A percentile compares a stretch with the other conserved stretches of the same genome.
Evolutionary conservation across 306 rosid genomes (phyloP).

Genomic region (Alnus glutinosa): DNA sequence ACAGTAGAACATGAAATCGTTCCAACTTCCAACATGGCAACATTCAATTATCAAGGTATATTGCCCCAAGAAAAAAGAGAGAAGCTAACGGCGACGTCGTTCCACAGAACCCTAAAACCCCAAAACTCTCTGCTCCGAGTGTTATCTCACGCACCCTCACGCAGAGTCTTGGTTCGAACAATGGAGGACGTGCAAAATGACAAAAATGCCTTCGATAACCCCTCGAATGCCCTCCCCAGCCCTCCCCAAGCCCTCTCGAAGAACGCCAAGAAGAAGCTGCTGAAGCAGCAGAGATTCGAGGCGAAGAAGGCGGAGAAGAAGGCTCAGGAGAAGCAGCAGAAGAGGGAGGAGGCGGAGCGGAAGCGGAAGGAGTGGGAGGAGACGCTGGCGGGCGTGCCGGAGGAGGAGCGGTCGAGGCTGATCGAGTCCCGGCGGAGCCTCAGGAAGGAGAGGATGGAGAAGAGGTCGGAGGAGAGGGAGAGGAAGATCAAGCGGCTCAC

Average conservation of each 20-base stretch:
- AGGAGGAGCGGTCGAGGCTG: slow-evolving; percentile 68
- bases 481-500: slow-evolving; percentile 56
- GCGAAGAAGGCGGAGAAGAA: slow-evolving; percentile 87
- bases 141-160: background rate
- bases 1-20: too few relatives aligned
- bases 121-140: too few relatives aligned
- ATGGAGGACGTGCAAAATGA: slow-evolving; percentile 35
- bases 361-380: slow-evolving; percentile 91
- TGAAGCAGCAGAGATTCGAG: slow-evolving; percentile 68
- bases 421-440: slow-evolving; percentile 61
- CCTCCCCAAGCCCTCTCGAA: slow-evolving; percentile 46
- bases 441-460: slow-evolving; percentile 83
- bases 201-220: slow-evolving; percentile 7
- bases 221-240: background rate
- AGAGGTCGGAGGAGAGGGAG: slow-evolving; percentile 58
- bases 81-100: background rate
- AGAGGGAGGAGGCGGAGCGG: slow-evolving; percentile 55
- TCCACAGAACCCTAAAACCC: background rate
- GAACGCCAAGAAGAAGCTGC: slow-evolving; percentile 72
- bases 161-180: background rate
- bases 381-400: slow-evolving; percentile 43
- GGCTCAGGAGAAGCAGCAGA: slow-evolving; percentile 61
- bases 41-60: too few relatives aligned
- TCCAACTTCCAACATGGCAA: too few relatives aligned
- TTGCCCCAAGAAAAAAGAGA: background rate